Base-by-base conservation (phyloP, 2,329 filamentous ascomycete species). In the Trichoderma pleuroti region DNA sequence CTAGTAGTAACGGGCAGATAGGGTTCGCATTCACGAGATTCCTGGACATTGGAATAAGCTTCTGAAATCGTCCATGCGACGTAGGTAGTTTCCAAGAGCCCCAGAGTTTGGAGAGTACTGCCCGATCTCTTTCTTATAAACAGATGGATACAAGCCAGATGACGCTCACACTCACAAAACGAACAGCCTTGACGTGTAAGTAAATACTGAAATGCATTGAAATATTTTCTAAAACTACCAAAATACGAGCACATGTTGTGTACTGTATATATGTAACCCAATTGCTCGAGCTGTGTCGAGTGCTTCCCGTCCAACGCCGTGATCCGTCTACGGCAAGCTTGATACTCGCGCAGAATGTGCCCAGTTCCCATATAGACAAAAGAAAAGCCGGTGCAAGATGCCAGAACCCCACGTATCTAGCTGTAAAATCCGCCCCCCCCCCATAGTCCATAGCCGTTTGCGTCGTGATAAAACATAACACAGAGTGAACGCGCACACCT, bases 401-500 rank as follows among this genome's bases (percentile, higher is more conserved):
- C 61, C 61, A 49, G 24, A 62, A 46, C n/a, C 36, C 60, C 68
- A n/a, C 52, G 18, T 54, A 52, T 61, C 56, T 36, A 59, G 42
- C 32, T 52, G 56, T 68, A 61, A 68, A 64, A 61, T 5, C 66
- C 39, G 30, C 36, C 68, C 49, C 60, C 68, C 49, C 60, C 26
- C 26, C n/a, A 21, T 64, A n/a, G 42, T 70, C 60, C 60, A 70
- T 70, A 65, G 52, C 68, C 68, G 49, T 65, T 59, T 57, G 61
- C 61, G 46, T 70, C 68, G 61, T 70, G 54, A 64, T 70, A 57
- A 63, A 52, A 54, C 68, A 65, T 70, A 52, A 34, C 66, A 68
- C 56, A 61, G 42, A 52, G 52, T 49, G 14, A 67, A 59, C 8
- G 18, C 62, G 67, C 57, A 11, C 36, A 56, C 62, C 36, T 36